Evolutionary conservation across 164 flowering plant genomes (phyloP).

Genomic region (Sedum album): DNA sequence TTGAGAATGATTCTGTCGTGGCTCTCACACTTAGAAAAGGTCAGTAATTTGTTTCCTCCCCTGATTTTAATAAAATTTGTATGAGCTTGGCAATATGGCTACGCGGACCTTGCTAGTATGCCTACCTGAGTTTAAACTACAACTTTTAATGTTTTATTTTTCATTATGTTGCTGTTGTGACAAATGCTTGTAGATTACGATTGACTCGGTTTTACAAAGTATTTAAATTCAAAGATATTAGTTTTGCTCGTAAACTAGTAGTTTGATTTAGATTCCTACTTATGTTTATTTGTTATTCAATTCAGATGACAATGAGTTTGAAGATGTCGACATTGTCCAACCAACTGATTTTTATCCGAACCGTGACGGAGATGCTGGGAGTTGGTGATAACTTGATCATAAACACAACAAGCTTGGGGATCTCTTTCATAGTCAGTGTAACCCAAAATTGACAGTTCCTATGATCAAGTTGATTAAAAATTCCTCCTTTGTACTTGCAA

Average conservation of each 20-base stretch:
- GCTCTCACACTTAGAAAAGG: conserved; percentile 90
- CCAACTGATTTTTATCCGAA: conserved; percentile 59
- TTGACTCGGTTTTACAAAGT: neutral
- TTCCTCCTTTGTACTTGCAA: neutral
- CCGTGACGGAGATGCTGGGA: conserved; percentile 48
- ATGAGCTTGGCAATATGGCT: neutral
- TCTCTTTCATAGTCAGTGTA: neutral
- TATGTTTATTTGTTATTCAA: conserved; percentile 9
- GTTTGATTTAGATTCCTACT: neutral
- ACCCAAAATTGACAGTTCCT: neutral
- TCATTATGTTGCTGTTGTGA: neutral
- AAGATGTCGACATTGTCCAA: conserved; percentile 62
- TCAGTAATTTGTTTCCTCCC: conserved; percentile 14
- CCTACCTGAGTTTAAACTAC: neutral
- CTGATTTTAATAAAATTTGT: neutral
- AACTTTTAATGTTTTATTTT: neutral
- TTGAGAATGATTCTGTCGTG: conserved; percentile 92
- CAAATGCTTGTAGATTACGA: neutral
- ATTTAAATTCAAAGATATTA: neutral
- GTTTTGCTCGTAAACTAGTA: too few species aligned
- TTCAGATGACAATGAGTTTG: conserved; percentile 77
- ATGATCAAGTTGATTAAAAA: neutral
- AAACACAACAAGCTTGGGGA: neutral
- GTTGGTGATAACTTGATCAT: conserved; percentile 21
- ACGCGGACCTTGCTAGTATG: neutral